Base-by-base conservation (phyloP, 1,284 basidiomycete species). In the Porphyrellus sp. region DNA sequence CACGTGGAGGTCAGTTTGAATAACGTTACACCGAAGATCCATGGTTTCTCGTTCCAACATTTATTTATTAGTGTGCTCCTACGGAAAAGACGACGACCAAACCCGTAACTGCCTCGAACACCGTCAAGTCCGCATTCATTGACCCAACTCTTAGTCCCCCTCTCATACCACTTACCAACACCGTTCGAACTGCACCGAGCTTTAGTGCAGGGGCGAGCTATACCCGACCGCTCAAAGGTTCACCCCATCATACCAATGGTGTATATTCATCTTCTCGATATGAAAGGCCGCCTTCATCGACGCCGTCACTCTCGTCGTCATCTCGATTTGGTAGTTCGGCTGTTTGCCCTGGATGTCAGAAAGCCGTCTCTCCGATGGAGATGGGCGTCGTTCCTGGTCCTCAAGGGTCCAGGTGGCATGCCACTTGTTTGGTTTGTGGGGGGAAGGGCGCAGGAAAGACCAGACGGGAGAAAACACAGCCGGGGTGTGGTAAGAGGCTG, bases 331-430 rank as follows among this genome's bases (percentile, higher is more conserved):
- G 89, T 23, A 78, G 80, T 52, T 77, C 79, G 12, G 70, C 75
- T 23, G 58, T 74, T 27, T 92, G 89, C 62, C 86, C 87, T 16
- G 87, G 86, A 33, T 92, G 89, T 67, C 74, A 72, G 53, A 82
- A 79, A 61, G 65, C 79, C 2, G 89, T 91, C 11, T 88, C 85
- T 23, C 79, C 80, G 2, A 91, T 92, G 88, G 89, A 92, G 63
- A 74, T 79, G 54, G 89, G 89, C 7, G 87, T 91, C 21, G 85
- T 92, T 28, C 83, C 86, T 21, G 89, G 89, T 8, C 90, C 89
- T 13, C 83, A 87, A 57, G 85, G 85, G 27, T 83, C 83, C 18
- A 77, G 80, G 54, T 92, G 89, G 89, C 89, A 92, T 68, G 74
- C 77, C 13, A 65, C 76, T 25, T 92, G 89, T 65, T 74, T 92